phyloP scores from a whole-genome alignment of 108 stramenopile genomes.

The Skeletonema grethae region DNA sequence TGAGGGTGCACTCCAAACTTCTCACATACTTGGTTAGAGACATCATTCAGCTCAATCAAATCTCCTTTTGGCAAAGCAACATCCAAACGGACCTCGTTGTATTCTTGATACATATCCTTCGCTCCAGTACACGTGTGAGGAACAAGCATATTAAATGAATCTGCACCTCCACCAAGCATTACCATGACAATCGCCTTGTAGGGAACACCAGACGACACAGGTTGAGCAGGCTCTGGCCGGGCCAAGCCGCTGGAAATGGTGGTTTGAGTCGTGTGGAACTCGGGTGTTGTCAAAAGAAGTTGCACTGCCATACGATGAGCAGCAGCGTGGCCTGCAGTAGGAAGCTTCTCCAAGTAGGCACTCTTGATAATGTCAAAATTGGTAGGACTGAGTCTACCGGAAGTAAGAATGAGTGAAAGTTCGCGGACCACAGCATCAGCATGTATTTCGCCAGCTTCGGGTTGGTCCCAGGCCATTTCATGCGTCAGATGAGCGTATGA shows the following conservation, averaged over 20 bases:
- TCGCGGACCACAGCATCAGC: slow-evolving; percentile 19
- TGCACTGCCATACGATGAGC: slow-evolving; percentile 36
- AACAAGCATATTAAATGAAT: slow-evolving; percentile 66
- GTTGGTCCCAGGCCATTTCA: slow-evolving; percentile 8
- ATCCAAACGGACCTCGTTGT: slow-evolving; percentile 39
- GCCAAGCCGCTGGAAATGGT: slow-evolving; percentile 24
- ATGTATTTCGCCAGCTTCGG: slow-evolving; percentile 21
- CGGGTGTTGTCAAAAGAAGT: slow-evolving; percentile 54
- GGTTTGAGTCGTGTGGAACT: slow-evolving; percentile 65
- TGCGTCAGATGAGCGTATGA: background rate
- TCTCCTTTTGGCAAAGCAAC: slow-evolving; percentile 15
- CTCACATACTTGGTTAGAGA: background rate
- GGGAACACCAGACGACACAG: slow-evolving; percentile 8
- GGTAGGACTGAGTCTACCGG: slow-evolving; percentile 52
- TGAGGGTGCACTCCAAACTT: slow-evolving; percentile 3
- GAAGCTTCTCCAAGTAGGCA: background rate
- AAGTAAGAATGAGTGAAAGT: slow-evolving; percentile 54
- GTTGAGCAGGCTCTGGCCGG: slow-evolving; percentile 8
- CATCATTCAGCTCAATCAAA: background rate
- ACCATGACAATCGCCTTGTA: slow-evolving; percentile 73
- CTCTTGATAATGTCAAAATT: slow-evolving; percentile 40
- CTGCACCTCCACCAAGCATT: slow-evolving; percentile 57
- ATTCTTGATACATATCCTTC: slow-evolving; percentile 47
- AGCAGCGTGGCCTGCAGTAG: background rate
- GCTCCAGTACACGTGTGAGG: slow-evolving; percentile 44